phyloP scores from a whole-genome alignment of 805 yeast genomes.

The Citeromyces matritensis region DNA sequence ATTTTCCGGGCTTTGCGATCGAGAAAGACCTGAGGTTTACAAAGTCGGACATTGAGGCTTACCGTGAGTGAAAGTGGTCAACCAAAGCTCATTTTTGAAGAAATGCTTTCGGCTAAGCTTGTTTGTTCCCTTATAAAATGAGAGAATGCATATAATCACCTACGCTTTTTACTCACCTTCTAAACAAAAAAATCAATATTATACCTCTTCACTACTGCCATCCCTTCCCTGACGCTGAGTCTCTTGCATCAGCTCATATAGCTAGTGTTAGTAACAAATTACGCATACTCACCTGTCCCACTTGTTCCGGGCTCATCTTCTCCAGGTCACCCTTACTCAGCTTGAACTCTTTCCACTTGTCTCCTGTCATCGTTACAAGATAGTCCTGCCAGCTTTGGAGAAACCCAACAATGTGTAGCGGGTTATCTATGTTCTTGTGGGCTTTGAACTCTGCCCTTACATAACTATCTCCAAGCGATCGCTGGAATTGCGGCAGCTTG shows the following conservation, averaged over 20 bases:
- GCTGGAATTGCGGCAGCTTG: conserved; percentile 47
- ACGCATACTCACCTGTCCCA: conserved; percentile 31
- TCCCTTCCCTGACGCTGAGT: conserved; percentile 24
- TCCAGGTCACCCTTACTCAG: conserved; percentile 53
- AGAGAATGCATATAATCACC: no score
- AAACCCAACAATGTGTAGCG: conserved; percentile 88
- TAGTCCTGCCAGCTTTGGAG: conserved; percentile 91
- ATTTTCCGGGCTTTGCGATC: no score
- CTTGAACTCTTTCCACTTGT: conserved; percentile 47
- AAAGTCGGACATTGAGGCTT: no score
- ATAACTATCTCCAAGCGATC: conserved; percentile 78
- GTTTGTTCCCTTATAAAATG: no score
- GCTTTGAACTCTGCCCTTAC: conserved; percentile 82
- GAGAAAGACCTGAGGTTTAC: no score
- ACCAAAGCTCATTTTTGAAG: no score
- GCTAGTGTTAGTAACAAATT: conserved; percentile 4
- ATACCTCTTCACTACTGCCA: no score
- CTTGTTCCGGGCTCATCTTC: conserved; percentile 83
- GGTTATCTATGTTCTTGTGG: conserved; percentile 72
- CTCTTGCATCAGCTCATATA: conserved; percentile 68
- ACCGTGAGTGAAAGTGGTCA: no score
- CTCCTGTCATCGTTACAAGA: conserved; percentile 40
- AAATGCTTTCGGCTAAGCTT: no score
- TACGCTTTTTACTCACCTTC: no score
- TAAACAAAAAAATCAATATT: no score